Evolutionary conservation across 305 asterid genomes (phyloP), one percentile per base, ranked within the genome.

Genomic region (Fraxinus sp.): DNA sequence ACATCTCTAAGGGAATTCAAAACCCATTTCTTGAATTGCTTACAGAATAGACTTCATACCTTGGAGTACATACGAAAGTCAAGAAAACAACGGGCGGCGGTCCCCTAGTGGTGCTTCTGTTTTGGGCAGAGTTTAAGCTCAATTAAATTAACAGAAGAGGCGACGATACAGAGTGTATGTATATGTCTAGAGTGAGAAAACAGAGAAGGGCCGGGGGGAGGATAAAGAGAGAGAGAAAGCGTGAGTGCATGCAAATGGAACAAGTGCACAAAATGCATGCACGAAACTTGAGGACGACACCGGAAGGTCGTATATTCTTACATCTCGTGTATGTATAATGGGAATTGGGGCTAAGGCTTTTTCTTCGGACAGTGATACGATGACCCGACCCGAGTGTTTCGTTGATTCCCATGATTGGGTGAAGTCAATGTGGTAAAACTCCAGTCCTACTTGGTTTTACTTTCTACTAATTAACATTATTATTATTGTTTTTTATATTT

Each of bases 231-330:
- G 13, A 18, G 2, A 81, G 85, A 82, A 68, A 74, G 83, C 78
- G 80, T 82, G 84, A 76, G 84, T 87, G 88, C 90, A 87, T 85
- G 86, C 87, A 82, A 84, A 80, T 80, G 26, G 64, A 57, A 83
- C 78, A 85, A 78, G 82, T 83, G 88, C 90, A 85, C 86, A 86
- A 89, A 89, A 83, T 88, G 92, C 92, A 89, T 89, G 92, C 92
- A 89, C 91, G 90, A 89, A 86, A 81, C 88, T 84, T 85, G 83
- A 87, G 86, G 85, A 68, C 36, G 5, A 80, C 82, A 81, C 81
- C 55, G 83, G 83, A 74, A 76, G 81, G 74, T 28, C 18, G 74
- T 68, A 30, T 68, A 4, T 13, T 0, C 18, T 28, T 30, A 13
- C 36, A 30, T 66, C 36, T 24, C 36, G 1, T 68, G 9, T 68